Evolutionary conservation across 331 rosid genomes (phyloP).

Genomic region (Pyracantha coccinea): DNA sequence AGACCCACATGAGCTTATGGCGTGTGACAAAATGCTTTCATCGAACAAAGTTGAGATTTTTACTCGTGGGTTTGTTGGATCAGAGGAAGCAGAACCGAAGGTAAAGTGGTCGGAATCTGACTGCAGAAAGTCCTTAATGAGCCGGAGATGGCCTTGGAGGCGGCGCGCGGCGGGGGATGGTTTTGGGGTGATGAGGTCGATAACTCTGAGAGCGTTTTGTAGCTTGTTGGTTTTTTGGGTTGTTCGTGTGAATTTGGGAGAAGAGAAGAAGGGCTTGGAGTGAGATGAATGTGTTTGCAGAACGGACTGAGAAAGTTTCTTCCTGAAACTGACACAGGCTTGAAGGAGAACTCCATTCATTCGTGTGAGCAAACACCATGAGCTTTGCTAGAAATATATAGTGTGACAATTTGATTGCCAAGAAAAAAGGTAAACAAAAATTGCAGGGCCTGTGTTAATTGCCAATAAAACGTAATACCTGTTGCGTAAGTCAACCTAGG

Average conservation of each 20-base stretch:
- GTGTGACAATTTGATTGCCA: not conserved
- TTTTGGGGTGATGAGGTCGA: conserved; percentile 39
- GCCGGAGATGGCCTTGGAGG: conserved; percentile 49
- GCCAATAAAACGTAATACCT: not conserved
- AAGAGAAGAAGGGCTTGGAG: conserved; percentile 28
- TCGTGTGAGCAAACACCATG: not conserved
- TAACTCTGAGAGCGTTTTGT: conserved; percentile 39
- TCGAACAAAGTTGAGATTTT: conserved; percentile 8
- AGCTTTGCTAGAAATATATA: not conserved
- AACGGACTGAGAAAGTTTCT: conserved; percentile 4
- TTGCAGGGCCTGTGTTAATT: not conserved
- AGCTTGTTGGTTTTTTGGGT: conserved; percentile 8
- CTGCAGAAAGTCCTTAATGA: conserved; percentile 42
- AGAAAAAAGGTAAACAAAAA: not conserved
- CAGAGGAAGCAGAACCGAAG: conserved; percentile 4
- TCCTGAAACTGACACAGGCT: not conserved
- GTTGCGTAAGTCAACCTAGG: too few species aligned
- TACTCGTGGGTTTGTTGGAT: not conserved
- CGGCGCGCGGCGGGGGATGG: conserved; percentile 13
- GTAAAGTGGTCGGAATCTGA: conserved; percentile 12
- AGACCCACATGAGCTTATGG: conserved; percentile 49
- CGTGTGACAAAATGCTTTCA: conserved; percentile 40
- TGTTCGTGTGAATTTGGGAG: conserved; percentile 14
- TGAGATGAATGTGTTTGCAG: not conserved
- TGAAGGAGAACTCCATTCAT: conserved; percentile 4